A percentile compares a stretch with the other conserved stretches of the same genome.
phyloP scores from a whole-genome alignment of 352 stramenopile species.

The Phytopythium boreale region DNA sequence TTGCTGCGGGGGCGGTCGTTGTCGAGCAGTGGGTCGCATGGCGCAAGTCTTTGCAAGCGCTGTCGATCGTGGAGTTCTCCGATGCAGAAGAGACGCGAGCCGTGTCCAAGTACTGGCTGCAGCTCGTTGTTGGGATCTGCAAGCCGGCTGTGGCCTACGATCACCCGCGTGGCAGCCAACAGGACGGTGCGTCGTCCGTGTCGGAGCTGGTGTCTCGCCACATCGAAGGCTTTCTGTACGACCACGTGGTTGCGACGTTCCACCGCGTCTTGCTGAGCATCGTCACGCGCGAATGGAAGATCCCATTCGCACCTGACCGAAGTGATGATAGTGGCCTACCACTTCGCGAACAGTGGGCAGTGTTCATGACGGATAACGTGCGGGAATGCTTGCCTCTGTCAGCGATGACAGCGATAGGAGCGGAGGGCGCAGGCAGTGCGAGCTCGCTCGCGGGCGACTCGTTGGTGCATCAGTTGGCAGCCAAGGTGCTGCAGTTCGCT shows the following conservation, averaged over 20 bases:
- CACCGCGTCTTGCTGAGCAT: background rate
- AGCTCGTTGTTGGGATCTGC: background rate
- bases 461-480: background rate
- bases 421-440: background rate
- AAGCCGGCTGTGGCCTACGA: background rate
- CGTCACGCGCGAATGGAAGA: constrained; percentile 7
- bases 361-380: background rate
- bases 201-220: background rate
- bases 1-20: background rate
- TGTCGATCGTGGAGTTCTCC: background rate
- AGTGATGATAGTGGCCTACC: background rate
- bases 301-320: background rate
- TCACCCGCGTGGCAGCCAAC: background rate
- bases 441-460: background rate
- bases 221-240: background rate
- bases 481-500: background rate
- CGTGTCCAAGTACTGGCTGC: background rate
- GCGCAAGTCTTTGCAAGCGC: background rate
- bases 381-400: constrained; percentile 2
- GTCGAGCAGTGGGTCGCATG: background rate
- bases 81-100: background rate
- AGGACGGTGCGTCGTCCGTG: background rate
- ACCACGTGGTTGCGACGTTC: background rate
- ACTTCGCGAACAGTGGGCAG: constrained; percentile 1
- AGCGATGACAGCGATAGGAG: background rate